Evolutionary conservation across 73 alveolate genomes (phyloP), one percentile per base, ranked within the genome.

Genomic region (Effrenium voratum): DNA sequence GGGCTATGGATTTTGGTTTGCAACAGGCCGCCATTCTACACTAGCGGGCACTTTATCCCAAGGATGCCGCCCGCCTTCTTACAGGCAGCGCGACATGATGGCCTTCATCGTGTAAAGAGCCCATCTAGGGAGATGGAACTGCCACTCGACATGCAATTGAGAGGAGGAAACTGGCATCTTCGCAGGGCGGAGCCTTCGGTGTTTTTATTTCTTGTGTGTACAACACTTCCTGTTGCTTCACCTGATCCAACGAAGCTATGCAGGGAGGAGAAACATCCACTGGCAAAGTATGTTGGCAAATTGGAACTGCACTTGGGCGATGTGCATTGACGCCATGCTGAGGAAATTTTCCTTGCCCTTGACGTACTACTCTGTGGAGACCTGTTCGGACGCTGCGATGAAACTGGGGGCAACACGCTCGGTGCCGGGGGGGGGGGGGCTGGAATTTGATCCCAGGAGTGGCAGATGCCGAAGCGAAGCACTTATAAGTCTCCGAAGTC

Each of bases 381-480:
- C 95, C 38, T 88, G 95, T 76, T 66, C 84, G 43, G 95, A 63
- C 36, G 30, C 91, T 80, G 44, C 47, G 63, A 80, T 52, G 91
- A 66, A 46, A 22, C 44, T n/a, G n/a, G n/a, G n/a, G n/a, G n/a
- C n/a, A n/a, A n/a, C n/a, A n/a, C n/a, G n/a, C n/a, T n/a, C n/a
- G n/a, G n/a, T n/a, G n/a, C n/a, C n/a, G n/a, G n/a, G n/a, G n/a
- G n/a, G n/a, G n/a, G n/a, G n/a, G 19, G 19, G 19, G 63, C 63
- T 19, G 63, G 63, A 50, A 36, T 26, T 3, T 73, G 52, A 12
- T 36, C 34, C 8, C 34, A 88, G 95, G 95, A 88, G 45, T 88
- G 95, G 95, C 95, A 73, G 75, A 88, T 88, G 95, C 95, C 95
- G 38, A 63, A 36, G 38, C 41, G 95, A 38, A 73, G 85, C n/a